Evolutionary conservation across 2,329 filamentous ascomycete genomes (phyloP), one percentile per base, ranked within the genome.

Genomic region (Nannizziopsis barbatae): DNA sequence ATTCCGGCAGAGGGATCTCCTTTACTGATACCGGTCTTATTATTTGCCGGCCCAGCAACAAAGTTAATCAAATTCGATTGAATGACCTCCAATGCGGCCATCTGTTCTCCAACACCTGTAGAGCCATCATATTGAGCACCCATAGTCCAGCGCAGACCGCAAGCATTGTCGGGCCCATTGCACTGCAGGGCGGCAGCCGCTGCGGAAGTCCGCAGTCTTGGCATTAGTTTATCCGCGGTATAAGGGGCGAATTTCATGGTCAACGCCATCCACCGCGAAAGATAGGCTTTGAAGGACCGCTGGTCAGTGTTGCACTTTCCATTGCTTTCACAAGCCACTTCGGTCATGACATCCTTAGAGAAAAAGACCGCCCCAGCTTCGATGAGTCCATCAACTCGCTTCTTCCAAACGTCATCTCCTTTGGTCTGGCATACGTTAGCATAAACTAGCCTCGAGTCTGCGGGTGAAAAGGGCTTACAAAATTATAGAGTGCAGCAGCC

Each of bases 91-190:
- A 85, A 67, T 2, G 77, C 80, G 1, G 77, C 73, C 81, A 86
- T 85, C 63, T 84, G 80, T 61, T 84, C 80, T 4, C 82, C 82
- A 1, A 84, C 75, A 5, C 81, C 81, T 5, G 70, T 73, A 1
- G 69, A 71, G 18, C 77, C 76, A 59, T 84, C 79, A 63, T 74
- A 83, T 7, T 63, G 62, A 0, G 64, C 67, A 5, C 60, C 62
- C 49, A 71, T 66, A 46, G 73, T 69, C 40, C 72, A 62, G 31
- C 53, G 50, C 15, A 58, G 42, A 14, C 58, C 58, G 36, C 58
- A 58, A 3, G 54, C 53, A 45, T 60, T 56, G 32, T 57, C 49
- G 4, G 55, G 53, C 2, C 57, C 57, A 22, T 45, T 57, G 48
- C 58, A 59, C 35, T 59, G 56, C n/a, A 52, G 38, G 7, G 76